Conservation (phyloP, 176 grass and related monocot species). For the Elymus sibiricus region DNA sequence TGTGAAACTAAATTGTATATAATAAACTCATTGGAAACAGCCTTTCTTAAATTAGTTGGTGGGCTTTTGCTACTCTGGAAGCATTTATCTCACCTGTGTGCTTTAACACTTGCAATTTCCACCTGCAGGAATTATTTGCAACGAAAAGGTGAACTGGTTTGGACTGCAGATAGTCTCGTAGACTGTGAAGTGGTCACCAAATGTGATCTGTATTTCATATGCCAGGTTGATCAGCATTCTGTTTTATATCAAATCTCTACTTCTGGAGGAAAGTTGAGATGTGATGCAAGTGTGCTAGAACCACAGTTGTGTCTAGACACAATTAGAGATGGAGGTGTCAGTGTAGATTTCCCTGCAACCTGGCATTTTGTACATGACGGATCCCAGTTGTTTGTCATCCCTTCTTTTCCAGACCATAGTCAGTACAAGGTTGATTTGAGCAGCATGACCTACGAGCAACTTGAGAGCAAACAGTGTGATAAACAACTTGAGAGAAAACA, state of each 20-base stretch:
- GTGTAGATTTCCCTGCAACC: background rate
- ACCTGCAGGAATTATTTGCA: background rate
- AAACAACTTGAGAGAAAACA: too few relatives aligned
- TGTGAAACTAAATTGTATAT: background rate
- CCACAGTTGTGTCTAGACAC: background rate
- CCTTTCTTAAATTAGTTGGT: background rate
- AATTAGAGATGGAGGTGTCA: background rate
- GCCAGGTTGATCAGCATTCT: background rate
- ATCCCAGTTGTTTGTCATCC: background rate
- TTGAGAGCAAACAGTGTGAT: too few relatives aligned
- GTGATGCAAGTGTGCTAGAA: background rate
- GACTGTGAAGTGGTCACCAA: background rate
- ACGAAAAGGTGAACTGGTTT: background rate
- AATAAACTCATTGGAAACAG: background rate
- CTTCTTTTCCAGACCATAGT: background rate
- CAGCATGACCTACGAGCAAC: background rate
- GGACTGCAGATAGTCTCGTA: background rate
- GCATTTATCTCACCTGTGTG: background rate
- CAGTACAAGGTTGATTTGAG: background rate
- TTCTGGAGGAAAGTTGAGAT: background rate
- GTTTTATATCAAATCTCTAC: background rate
- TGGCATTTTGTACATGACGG: constrained; percentile 8
- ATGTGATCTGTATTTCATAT: constrained; percentile 9
- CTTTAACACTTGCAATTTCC: background rate
- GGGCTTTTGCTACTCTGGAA: background rate